Percentiles rank a stretch among this genome's conserved stretches.
phyloP scores from a whole-genome alignment of 2,329 filamentous ascomycete genomes.

The Pseudogymnoascus sp. region DNA sequence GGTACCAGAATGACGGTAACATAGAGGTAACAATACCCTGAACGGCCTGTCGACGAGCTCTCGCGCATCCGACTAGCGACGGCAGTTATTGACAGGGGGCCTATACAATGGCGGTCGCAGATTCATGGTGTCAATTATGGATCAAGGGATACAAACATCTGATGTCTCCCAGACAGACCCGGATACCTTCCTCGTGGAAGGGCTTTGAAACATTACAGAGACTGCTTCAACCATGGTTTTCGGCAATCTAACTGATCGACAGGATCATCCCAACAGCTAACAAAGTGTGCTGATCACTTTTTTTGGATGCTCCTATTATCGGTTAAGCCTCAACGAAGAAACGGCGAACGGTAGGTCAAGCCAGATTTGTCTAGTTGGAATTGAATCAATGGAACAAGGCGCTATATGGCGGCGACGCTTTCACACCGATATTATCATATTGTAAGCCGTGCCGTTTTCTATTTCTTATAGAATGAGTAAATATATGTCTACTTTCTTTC shows the following conservation, averaged over 20 bases:
- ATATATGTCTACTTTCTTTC: neutral
- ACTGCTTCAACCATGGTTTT: neutral
- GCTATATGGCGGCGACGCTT: neutral
- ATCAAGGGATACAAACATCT: neutral
- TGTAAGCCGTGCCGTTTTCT: neutral
- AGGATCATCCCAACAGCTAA: neutral
- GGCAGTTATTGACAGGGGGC: constrained; percentile 2
- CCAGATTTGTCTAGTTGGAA: neutral
- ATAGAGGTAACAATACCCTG: neutral
- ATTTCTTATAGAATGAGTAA: neutral
- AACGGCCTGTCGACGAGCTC: neutral
- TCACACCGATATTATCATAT: neutral
- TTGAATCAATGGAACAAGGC: neutral
- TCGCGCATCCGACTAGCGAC: neutral
- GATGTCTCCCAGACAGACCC: neutral
- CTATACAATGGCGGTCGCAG: neutral
- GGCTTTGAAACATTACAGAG: neutral
- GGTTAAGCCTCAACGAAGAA: neutral
- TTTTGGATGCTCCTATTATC: neutral
- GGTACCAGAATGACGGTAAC: neutral
- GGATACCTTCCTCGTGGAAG: neutral
- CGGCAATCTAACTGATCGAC: neutral
- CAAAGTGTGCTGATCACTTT: neutral
- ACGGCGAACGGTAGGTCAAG: neutral
- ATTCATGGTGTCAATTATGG: neutral